Evolutionary conservation across 2,329 filamentous ascomycete genomes (phyloP), one percentile per base, ranked within the genome.

Genomic region (Aspergillus tanneri): DNA sequence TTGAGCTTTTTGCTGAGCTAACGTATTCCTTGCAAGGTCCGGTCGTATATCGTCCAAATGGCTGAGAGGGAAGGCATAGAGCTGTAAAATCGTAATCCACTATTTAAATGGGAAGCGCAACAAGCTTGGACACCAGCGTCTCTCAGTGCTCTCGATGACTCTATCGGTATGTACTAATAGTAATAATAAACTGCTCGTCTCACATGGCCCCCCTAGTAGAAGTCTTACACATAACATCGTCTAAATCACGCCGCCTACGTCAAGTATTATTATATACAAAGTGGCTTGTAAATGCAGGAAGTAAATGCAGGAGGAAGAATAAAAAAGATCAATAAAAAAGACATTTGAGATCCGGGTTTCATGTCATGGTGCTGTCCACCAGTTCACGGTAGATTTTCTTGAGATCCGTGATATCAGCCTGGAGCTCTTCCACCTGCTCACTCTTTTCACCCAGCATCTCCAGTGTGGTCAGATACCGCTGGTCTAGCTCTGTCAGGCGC

Each of bases 361-460:
- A 87, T 71, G 83, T 86, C 64, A 90, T 83, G 49, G 89, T 92
- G 64, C 85, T 83, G 72, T 95, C 88, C 40, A 95, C 87, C 68
- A 99, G 72, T 66, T 97, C 92, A 57, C 90, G 83, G 74, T 97
- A 97, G 80, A 99, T 96, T 64, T 85, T 86, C 77, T 99, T 99
- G 67, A 99, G 79, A 75, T 99, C 93, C 56, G 84, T 78, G 44
- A 99, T 87, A 76, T 97, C 93, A 10, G 87, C 86, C 68, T 80
- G 84, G 57, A 99, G 75, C 76, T 99, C 93, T 64, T 96, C 90
- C 2, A 96, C 91, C 63, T 87, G 76, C 76, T 99, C 93, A 69
- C 90, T 96, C 81, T 96, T 96, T 80, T 99, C 93, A 1, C 93
- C 93, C 47, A 99, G 73, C 83, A 97, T 86, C 73, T 97, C 91